Base-by-base conservation (phyloP, 352 stramenopile genomes). In the Stramenopiles sp. region DNA sequence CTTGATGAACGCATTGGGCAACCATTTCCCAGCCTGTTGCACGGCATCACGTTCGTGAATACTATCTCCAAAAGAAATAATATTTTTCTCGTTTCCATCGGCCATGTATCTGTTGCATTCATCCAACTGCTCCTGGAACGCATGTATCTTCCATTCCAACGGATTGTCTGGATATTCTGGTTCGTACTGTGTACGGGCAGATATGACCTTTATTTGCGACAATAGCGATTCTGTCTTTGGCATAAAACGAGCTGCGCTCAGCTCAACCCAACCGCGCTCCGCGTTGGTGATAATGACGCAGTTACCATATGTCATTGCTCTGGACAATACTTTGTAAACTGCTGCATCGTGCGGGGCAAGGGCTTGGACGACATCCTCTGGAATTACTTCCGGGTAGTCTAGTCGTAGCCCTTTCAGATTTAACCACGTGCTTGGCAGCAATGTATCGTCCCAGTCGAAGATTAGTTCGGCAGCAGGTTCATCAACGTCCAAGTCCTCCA, bases 281-380 rank as follows among this genome's bases (percentile, higher is more conserved):
- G 91, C 91, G 0, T 92, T 92, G 0, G 91, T 96, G 33, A 96
- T 89, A 44, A 96, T 94, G 31, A 94, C 87, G 25, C 95, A 91
- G 14, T 88, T 88, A 30, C 90, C 91, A 81, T 88, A 91, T 0
- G 83, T 87, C 30, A 94, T 81, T 0, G 91, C 91, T 29, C 87
- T 87, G 75, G 91, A 85, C 0, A 96, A 84, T 1, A 95, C 82
- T 80, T 88, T 85, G 75, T 91, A 85, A n/a, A 92, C 91, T 29
- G 84, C 88, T 30, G 91, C 85, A 82, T 95, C 89, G 0, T 95
- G 86, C 82, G 89, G 86, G 33, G 88, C 87, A 8, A 96, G 86
- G 81, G 93, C 88, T 0, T 83, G 85, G 75, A 87, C 86, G n/a
- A 94, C 88, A 76, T 92, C 88, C 7, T 83, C 83, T 0, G 90